A percentile compares a stretch with the other conserved stretches of the same genome.
Evolutionary conservation across 2,329 filamentous ascomycete genomes (phyloP).

Genomic region (Trichophyton rubrum): DNA sequence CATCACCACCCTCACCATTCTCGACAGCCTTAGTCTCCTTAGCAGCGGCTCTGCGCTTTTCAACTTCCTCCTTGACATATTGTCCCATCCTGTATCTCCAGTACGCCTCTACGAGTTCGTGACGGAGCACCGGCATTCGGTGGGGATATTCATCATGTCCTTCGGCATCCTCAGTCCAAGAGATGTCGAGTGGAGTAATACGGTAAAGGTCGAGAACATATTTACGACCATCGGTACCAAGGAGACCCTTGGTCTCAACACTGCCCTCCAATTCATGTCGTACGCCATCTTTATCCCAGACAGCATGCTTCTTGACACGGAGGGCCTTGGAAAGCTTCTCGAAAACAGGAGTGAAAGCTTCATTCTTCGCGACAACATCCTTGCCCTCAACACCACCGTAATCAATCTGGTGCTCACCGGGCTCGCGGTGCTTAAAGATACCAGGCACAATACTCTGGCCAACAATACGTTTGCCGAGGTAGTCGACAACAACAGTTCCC

Average conservation of each 20-base stretch:
- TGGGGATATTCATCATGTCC: conserved; percentile 63
- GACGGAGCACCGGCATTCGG: conserved; percentile 84
- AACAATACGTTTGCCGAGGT: conserved; percentile 91
- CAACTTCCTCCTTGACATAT: conserved; percentile 70
- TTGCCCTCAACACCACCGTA: conserved; percentile 97
- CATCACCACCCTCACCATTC: conserved; percentile 27
- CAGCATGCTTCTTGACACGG: conserved; percentile 83
- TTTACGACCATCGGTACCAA: conserved; percentile 91
- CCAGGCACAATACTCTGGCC: conserved; percentile 96
- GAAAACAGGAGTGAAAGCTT: conserved; percentile 72
- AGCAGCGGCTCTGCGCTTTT: conserved; percentile 43
- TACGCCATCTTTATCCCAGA: conserved; percentile 94
- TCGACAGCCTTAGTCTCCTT: conserved; percentile 24
- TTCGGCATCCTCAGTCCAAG: conserved; percentile 71
- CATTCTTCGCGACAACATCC: conserved; percentile 82
- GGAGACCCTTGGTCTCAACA: conserved; percentile 93
- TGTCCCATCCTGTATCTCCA: conserved; percentile 76
- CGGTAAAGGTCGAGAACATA: conserved; percentile 97
- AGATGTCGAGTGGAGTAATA: conserved; percentile 79
- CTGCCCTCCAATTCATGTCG: conserved; percentile 86
- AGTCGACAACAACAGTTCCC: conserved; percentile 92
- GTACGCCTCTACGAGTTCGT: conserved; percentile 79
- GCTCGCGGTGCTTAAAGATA: conserved; percentile 97
- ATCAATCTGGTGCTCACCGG: conserved; percentile 96
- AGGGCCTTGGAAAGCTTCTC: conserved; percentile 82